phyloP scores from a whole-genome alignment of 441 rosid genomes.

The Pelargonium australe region DNA sequence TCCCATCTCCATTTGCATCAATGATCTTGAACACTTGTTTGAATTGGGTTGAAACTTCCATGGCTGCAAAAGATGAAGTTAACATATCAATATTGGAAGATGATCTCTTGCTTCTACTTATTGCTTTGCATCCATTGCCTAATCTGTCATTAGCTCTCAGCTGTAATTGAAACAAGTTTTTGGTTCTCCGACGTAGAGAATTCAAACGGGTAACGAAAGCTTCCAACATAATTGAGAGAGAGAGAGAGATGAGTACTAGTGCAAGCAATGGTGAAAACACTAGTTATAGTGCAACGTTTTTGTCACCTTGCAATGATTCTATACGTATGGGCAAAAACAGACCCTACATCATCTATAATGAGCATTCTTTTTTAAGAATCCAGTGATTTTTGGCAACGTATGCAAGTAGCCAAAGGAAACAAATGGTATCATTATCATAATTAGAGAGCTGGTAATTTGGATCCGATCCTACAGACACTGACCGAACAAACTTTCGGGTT shows the following conservation, averaged over 20 bases:
- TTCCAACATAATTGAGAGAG: slow-evolving; percentile 13
- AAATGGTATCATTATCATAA: too few species aligned
- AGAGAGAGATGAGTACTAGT: background rate
- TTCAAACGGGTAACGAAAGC: slow-evolving; percentile 21
- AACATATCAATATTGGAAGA: slow-evolving; percentile 21
- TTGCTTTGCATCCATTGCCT: slow-evolving; percentile 9
- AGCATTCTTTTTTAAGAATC: too few species aligned
- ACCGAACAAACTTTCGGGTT: too few species aligned
- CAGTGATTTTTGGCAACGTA: too few species aligned
- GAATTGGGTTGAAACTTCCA: slow-evolving; percentile 27
- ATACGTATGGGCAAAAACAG: too few species aligned
- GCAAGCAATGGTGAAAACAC: background rate
- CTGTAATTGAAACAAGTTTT: slow-evolving; percentile 11
- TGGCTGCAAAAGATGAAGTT: slow-evolving; percentile 30
- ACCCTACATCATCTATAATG: too few species aligned
- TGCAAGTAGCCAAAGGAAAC: too few species aligned
- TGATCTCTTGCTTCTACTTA: slow-evolving; percentile 9
- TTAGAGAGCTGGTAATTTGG: too few species aligned
- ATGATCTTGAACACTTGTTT: slow-evolving; percentile 25
- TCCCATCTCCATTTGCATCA: slow-evolving; percentile 46
- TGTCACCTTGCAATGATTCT: background rate
- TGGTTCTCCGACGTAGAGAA: slow-evolving; percentile 20
- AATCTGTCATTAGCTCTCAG: background rate
- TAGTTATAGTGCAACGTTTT: background rate
- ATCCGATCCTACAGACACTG: too few species aligned